A percentile compares a stretch with the other conserved stretches of the same genome.
Conservation (phyloP, 352 stramenopile species). For the Phytophthora syringae region DNA sequence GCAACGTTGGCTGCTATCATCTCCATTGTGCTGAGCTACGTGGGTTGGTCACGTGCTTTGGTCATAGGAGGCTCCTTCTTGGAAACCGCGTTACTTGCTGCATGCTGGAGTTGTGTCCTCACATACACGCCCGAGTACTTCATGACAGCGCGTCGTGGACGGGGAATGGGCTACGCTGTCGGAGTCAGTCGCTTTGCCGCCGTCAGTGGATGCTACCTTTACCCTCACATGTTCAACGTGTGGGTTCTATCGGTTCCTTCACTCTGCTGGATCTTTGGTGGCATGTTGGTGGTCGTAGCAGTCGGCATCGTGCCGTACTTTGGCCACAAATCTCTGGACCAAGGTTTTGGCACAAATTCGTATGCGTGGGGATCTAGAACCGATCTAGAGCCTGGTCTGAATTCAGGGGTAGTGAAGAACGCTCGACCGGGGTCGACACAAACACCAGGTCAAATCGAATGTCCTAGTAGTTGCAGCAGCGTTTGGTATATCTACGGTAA, state of each 20-base stretch:
- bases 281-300: slow-evolving; percentile 6
- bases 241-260: slow-evolving; percentile 24
- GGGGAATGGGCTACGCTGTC: slow-evolving; percentile 26
- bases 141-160: slow-evolving; percentile 10
- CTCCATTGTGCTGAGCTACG: slow-evolving; percentile 13
- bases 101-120: slow-evolving; percentile 29
- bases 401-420: neutral
- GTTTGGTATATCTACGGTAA: too few species aligned
- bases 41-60: slow-evolving; percentile 11
- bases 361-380: neutral
- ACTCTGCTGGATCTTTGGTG: slow-evolving; percentile 29
- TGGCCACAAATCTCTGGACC: neutral
- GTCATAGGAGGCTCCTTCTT: slow-evolving; percentile 13
- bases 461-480: too few species aligned
- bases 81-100: slow-evolving; percentile 22
- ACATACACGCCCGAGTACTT: slow-evolving; percentile 23
- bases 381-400: neutral
- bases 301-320: neutral
- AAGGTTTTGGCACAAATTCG: neutral
- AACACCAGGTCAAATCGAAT: too few species aligned
- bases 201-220: slow-evolving; percentile 22
- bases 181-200: slow-evolving; percentile 24
- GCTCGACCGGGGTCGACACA: neutral
- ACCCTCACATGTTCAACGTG: slow-evolving; percentile 35
- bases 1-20: slow-evolving; percentile 2